Percentiles rank a stretch among this genome's conserved stretches.
These are phyloP conservation scores for Aspergillus melleus DNA, from an alignment of 2,329 filamentous ascomycete genomes.

Conservation along the genomic window DNA sequence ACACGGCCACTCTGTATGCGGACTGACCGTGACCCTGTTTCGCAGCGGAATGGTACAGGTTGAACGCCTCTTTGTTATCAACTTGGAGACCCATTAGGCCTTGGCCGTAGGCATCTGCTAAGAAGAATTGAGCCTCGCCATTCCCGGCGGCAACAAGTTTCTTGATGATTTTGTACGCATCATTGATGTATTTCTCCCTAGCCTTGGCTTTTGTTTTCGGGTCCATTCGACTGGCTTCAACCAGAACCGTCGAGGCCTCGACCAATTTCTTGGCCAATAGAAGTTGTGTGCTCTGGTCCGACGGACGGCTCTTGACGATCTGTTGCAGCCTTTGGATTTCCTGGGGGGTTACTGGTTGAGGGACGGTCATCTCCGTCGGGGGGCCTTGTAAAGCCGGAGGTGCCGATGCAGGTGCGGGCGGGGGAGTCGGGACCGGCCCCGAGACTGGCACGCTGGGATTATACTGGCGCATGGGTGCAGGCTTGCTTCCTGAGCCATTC, in stretches of 20 bases:
- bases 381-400: conserved; percentile 32
- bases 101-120: conserved; percentile 85
- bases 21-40: conserved; percentile 83
- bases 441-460: conserved; percentile 22
- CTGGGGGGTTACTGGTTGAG: conserved; percentile 67
- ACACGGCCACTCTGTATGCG: conserved; percentile 93
- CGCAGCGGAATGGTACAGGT: conserved; percentile 87
- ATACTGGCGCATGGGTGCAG: conserved; percentile 56
- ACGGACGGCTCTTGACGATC: conserved; percentile 67
- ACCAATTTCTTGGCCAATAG: conserved; percentile 78
- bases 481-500: conserved; percentile 46
- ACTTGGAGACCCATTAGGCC: conserved; percentile 75
- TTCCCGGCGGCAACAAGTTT: conserved; percentile 75
- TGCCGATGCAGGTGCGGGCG: conserved; percentile 13
- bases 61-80: conserved; percentile 90
- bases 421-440: conserved; percentile 18
- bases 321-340: conserved; percentile 76
- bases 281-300: conserved; percentile 70
- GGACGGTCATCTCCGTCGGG: conserved; percentile 14
- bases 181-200: conserved; percentile 79
- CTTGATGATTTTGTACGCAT: conserved; percentile 88
- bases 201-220: conserved; percentile 61
- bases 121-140: conserved; percentile 85
- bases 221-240: conserved; percentile 72
- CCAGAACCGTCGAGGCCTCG: conserved; percentile 77